Base-by-base conservation (phyloP, 805 yeast genomes). In the Candida easanensis region DNA sequence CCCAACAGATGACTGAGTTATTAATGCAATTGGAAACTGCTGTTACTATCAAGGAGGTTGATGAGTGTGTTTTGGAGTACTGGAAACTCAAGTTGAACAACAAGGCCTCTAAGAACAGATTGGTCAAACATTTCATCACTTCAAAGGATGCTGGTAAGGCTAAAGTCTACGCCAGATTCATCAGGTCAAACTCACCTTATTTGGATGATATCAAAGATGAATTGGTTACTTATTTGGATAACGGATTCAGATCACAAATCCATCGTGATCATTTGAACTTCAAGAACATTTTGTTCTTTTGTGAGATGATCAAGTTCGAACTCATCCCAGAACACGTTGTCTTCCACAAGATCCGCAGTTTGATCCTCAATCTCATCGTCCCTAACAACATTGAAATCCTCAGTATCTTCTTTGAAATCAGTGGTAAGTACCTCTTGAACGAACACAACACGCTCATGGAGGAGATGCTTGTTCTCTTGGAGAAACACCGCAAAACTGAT, bases 291-390 rank as follows among this genome's bases (percentile, higher is more conserved):
- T 69, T 73, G 18, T 83, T 85, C 52, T 80, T 86, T 51, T 68
- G 80, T 38, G 97, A 90, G 56, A 67, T 89, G 65, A 77, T 84
- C 25, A 88, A 86, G 57, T 89, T 89, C 60, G 79, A 76, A 51
- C 61, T 88, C 47, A 69, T 88, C 14, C 91, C 95, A 0, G 66
- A 71, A n/a, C 82, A 80, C 60, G 71, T 82, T 45, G 69, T 82
- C 11, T 84, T 88, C 58, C 90, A 88, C 61, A 84, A 83, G 57
- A 72, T 89, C 36, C 71, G 88, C 53, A 64, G 73, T 2, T 64
- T 87, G 50, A 75, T 84, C 2, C 54, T 78, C 42, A 74, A 75
- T 40, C 53, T 79, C 27, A 68, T 73, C 5, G 68, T 73, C 0
- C 71, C 79, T 8, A 74, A 75, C 47, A 86, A 84, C 57, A 73